These are phyloP conservation scores for Candida khao-thaluensis DNA, from an alignment of 805 yeast species.

Conservation along the genomic window DNA sequence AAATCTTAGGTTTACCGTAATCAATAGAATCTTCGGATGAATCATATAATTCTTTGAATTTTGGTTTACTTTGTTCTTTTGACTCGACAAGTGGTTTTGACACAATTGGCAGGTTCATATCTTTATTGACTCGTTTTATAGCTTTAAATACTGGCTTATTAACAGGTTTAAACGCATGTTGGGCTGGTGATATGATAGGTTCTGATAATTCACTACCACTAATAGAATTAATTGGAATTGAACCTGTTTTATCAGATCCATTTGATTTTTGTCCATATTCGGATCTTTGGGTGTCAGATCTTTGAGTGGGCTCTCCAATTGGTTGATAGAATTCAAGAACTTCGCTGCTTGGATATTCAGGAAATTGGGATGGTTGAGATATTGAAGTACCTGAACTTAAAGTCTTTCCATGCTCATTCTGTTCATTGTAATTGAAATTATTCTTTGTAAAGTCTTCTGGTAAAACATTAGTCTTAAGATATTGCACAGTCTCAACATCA, in stretches of 20 bases:
- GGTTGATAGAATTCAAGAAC: constrained; percentile 1
- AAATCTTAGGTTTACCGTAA: background rate
- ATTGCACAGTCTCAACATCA: constrained; percentile 5
- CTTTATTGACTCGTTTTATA: background rate
- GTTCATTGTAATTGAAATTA: background rate
- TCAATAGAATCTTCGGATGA: constrained; percentile 12
- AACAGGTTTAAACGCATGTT: constrained; percentile 2
- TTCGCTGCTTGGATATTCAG: constrained; percentile 3
- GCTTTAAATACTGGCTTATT: background rate
- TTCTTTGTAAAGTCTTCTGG: background rate
- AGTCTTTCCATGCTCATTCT: background rate
- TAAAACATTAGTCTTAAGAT: background rate
- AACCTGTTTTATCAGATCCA: background rate
- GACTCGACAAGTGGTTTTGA: no score
- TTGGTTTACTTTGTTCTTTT: background rate
- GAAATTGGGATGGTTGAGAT: constrained; percentile 4
- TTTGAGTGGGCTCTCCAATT: no score
- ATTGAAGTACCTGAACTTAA: constrained; percentile 3
- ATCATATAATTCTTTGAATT: constrained; percentile 14
- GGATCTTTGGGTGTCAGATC: no score
- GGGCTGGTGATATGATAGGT: background rate
- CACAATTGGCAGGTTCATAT: no score
- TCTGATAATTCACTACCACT: constrained; percentile 3
- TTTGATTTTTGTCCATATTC: background rate
- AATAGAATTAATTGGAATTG: background rate